These are phyloP conservation scores for Saccharomycopsis sp. DNA, from an alignment of 805 yeast species.

Conservation along the genomic window DNA sequence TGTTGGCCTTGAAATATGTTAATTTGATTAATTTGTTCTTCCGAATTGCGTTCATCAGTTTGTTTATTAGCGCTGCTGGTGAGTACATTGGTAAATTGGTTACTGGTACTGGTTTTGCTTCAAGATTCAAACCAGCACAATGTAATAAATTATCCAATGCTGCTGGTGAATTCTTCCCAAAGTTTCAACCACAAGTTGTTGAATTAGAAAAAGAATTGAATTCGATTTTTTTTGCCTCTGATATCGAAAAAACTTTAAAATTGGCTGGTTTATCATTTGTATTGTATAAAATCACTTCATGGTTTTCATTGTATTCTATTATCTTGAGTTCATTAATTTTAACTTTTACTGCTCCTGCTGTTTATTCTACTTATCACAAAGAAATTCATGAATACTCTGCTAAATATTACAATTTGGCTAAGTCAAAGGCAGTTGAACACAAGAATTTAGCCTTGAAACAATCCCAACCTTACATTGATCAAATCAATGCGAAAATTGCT, in stretches of 20 bases:
- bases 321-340: conserved; percentile 48
- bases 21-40: conserved; percentile 56
- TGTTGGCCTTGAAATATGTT: conserved; percentile 54
- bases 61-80: conserved; percentile 59
- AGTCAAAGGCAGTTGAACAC: conserved; percentile 34
- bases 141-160: conserved; percentile 31
- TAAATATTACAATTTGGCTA: conserved; percentile 36
- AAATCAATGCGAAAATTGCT: conserved; percentile 52
- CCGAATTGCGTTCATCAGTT: conserved; percentile 51
- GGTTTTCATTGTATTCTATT: conserved; percentile 67
- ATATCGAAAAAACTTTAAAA: conserved; percentile 65
- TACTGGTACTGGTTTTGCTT: conserved; percentile 73
- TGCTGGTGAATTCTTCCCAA: conserved; percentile 37
- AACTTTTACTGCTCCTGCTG: conserved; percentile 68
- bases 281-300: conserved; percentile 64
- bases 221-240: conserved; percentile 57
- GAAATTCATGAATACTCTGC: conserved; percentile 61
- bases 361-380: conserved; percentile 67
- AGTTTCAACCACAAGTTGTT: conserved; percentile 39
- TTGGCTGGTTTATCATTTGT: conserved; percentile 62
- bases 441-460: conserved; percentile 42
- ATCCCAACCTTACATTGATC: conserved; percentile 50
- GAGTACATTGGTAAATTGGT: conserved; percentile 70
- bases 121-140: conserved; percentile 65
- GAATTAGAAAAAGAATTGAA: conserved; percentile 46